Percentiles rank a stretch among this genome's conserved stretches.
Conservation (phyloP, 192 early-diverging fungal genomes). For the Coemansia aciculifera region DNA sequence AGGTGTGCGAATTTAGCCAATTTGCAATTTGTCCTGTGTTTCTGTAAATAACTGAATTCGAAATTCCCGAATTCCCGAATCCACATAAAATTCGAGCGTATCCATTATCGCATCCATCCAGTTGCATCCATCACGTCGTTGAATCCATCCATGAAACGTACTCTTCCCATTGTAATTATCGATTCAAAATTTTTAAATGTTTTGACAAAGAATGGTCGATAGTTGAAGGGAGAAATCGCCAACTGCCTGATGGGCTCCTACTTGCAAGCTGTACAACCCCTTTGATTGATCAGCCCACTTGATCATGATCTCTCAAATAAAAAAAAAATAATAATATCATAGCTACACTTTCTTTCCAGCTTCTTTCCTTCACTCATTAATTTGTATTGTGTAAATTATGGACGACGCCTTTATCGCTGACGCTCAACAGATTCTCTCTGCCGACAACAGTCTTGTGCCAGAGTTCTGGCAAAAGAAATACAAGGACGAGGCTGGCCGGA, state of each 20-base stretch:
- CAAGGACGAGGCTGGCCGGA: conserved; percentile 72
- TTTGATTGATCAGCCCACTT: neutral
- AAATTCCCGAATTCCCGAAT: neutral
- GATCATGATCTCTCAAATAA: neutral
- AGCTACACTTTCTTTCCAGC: neutral
- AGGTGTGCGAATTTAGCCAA: neutral
- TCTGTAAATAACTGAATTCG: neutral
- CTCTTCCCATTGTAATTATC: conserved; percentile 46
- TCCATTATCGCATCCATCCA: conserved; percentile 16
- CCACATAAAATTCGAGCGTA: neutral
- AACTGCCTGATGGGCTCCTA: neutral
- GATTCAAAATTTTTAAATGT: conserved; percentile 11
- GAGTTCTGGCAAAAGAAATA: conserved; percentile 80
- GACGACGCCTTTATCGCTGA: conserved; percentile 57
- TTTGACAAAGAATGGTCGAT: conserved; percentile 5
- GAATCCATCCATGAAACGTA: conserved; percentile 19
- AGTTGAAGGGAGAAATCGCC: conserved; percentile 17
- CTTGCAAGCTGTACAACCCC: neutral
- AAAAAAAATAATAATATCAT: neutral
- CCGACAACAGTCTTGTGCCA: conserved; percentile 65
- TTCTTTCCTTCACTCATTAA: neutral
- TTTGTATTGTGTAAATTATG: conserved; percentile 18
- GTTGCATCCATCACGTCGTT: conserved; percentile 23
- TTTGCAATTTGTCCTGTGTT: neutral
- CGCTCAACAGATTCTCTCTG: conserved; percentile 60